Base-by-base conservation (phyloP, 164 flowering plant species). In the Annona cherimola region DNA sequence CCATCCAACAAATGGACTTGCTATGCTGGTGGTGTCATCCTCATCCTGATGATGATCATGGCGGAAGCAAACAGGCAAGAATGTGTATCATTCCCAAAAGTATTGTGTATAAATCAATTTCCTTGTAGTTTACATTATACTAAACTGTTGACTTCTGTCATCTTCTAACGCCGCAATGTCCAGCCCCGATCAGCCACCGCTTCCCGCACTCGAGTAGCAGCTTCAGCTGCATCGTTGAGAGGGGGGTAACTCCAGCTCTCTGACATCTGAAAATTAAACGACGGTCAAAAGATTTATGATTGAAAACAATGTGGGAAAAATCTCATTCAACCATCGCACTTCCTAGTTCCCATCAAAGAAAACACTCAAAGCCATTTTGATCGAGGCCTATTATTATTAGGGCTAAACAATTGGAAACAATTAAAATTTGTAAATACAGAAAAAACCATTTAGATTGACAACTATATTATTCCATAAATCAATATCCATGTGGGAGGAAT, bases 181-280 rank as follows among this genome's bases (percentile, higher is more conserved):
- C 93, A 90, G 45, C 97, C 97, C 44, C 93, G 89, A 70, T 82
- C 88, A 1, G 93, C 84, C 63, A 92, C 81, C 20, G 90, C 92
- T 81, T 85, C 79, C 9, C 71, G 86, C 61, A 92, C 87, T 40
- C 82, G 81, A n/a, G 18, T 72, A 54, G 95, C 93, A 70, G 91
- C 95, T 70, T 90, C 95, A 61, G 89, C 91, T 35, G 92, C 87
- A 73, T 92, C 97, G 76, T 84, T 90, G 3, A 92, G 87, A 40
- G 97, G 97, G 61, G 95, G 93, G 59, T 92, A 92, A 79, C 95
- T 92, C 97, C 97, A 92, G 74, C 83, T 87, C 68, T 87, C 89
- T 14, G 95, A 83, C 35, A 90, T 89, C 97, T 92, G 87, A 5
- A 73, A 42, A 45, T 44, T 45, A 70, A 39, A 61, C 3, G 16